Evolutionary conservation across 257 asterid genomes (phyloP), one percentile per base, ranked within the genome.

Genomic region (Anisodus acutangulus): DNA sequence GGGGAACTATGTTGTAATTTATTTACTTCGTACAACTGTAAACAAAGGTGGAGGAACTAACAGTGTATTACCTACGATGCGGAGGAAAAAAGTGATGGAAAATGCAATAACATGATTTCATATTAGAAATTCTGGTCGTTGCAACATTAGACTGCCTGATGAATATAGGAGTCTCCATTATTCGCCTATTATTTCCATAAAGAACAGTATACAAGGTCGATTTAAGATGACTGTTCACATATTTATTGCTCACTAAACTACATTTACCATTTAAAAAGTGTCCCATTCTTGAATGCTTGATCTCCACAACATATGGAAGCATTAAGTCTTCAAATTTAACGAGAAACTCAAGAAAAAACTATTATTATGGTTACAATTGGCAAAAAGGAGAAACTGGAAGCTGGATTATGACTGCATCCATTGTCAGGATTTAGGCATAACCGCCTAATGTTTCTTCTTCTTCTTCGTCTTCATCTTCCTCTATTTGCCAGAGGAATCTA

Each of bases 401-500:
- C 47, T 76, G 12, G 55, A 26, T 26, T 51, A 60, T 76, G 81
- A 76, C 26, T 76, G 39, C 47, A 51, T 51, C 51, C 4, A n/a
- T 31, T 10, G 3, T 62, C 6, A 51, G 63, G 59, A 58, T 59
- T 66, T 64, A 78, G 17, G 76, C 85, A 76, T 2, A 45, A 53
- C 13, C 4, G 2, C 26, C 81, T 8, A 26, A 53, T 8, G 64
- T 78, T 16, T 88, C 82, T 6, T 85, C 85, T 84, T 78, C 82
- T 51, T n/a, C 49, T 57, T 9, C 80, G 19, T 59, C 86, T 51
- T 72, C 84, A 41, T 91, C 95, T 3, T 85, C 94, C 45, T 90
- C 97, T 0, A 82, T 80, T 81, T 95, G 97, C 99, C 99, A 96
- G 37, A 94, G 94, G 89, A 94, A 93, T 69, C 90, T 92, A 10